Evolutionary conservation across 495 filamentous ascomycete genomes (phyloP).

Genomic region (Platismatia glauca): DNA sequence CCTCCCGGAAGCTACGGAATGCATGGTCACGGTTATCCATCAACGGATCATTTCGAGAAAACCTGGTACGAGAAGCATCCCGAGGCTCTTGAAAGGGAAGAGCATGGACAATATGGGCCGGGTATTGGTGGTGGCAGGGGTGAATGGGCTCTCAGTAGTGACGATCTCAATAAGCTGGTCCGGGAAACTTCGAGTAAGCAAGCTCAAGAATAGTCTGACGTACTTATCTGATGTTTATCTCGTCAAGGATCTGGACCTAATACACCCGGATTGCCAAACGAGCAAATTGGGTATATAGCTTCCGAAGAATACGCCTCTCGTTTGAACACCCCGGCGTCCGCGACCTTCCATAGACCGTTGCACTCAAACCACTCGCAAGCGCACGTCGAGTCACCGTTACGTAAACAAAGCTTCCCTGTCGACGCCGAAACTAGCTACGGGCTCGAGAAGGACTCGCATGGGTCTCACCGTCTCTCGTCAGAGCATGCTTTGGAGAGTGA

Average conservation of each 20-base stretch:
- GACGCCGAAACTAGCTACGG: constrained; percentile 25
- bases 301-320: constrained; percentile 69
- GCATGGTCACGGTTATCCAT: constrained; percentile 67
- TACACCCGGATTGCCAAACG: constrained; percentile 55
- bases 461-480: constrained; percentile 23
- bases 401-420: constrained; percentile 43
- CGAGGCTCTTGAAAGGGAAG: constrained; percentile 64
- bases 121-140: constrained; percentile 56
- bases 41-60: constrained; percentile 67
- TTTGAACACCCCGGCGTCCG: constrained; percentile 52
- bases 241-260: constrained; percentile 2
- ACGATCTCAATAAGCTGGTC: constrained; percentile 87
- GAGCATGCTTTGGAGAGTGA: constrained; percentile 36
- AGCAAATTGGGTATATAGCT: constrained; percentile 73
- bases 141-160: constrained; percentile 82
- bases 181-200: constrained; percentile 50
- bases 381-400: constrained; percentile 49
- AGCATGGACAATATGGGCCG: constrained; percentile 56
- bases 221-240: background rate
- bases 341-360: constrained; percentile 27
- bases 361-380: constrained; percentile 39
- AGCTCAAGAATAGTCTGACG: background rate
- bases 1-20: constrained; percentile 78
- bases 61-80: constrained; percentile 88
- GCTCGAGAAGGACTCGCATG: constrained; percentile 19